A percentile compares a stretch with the other conserved stretches of the same genome.
Evolutionary conservation across 1,139 yeast genomes (phyloP).

Genomic region (Taphrina wiesneri): DNA sequence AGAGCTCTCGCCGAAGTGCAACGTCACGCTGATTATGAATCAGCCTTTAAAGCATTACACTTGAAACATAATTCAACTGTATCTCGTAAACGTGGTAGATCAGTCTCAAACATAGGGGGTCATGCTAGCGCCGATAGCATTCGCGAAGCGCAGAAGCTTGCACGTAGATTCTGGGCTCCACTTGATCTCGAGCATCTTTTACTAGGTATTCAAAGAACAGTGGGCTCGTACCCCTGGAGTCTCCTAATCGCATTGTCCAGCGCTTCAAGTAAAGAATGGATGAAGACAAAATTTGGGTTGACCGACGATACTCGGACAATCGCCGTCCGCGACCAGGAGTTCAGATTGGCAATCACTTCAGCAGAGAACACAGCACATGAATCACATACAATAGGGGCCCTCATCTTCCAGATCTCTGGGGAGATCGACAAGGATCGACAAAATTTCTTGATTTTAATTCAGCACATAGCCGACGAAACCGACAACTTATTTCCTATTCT

Average conservation of each 20-base stretch:
- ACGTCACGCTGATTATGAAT: conserved; percentile 6
- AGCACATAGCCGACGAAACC: conserved; percentile 4
- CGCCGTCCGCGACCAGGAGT: neutral
- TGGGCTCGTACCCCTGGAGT: neutral
- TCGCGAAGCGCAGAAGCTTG: neutral
- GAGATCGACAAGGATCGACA: neutral
- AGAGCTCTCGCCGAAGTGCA: neutral
- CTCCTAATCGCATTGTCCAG: neutral
- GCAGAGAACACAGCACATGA: neutral
- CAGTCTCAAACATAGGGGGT: neutral
- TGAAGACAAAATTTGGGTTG: conserved; percentile 8
- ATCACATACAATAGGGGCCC: neutral
- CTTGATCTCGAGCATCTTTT: neutral
- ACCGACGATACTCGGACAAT: neutral
- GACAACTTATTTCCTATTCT: neutral
- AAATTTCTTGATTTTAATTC: conserved; percentile 4
- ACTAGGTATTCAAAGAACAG: neutral
- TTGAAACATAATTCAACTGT: neutral
- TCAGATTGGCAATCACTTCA: neutral
- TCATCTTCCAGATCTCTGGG: conserved; percentile 15
- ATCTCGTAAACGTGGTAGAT: conserved; percentile 1
- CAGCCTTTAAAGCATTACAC: neutral
- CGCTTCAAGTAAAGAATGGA: conserved; percentile 11
- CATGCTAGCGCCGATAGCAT: neutral
- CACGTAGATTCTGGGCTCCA: conserved; percentile 17